Percentiles rank a stretch among this genome's conserved stretches.
Evolutionary conservation across 148 eudicot genomes (phyloP).

Genomic region (Nepenthes mirabilis): DNA sequence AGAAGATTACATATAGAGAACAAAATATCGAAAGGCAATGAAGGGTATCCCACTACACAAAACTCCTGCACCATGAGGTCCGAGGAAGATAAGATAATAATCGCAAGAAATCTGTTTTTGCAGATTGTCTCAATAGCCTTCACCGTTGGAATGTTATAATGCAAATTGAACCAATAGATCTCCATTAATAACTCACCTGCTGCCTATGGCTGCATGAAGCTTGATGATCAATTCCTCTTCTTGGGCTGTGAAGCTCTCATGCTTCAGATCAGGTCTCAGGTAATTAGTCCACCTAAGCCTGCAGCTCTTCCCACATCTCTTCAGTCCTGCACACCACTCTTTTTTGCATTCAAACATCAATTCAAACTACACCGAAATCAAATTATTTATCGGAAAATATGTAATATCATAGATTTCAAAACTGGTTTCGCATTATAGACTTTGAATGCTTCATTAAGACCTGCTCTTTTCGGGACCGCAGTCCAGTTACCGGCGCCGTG

Average conservation of each 20-base stretch:
- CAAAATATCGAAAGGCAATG: no score
- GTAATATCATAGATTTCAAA: background rate
- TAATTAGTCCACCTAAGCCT: constrained; percentile 28
- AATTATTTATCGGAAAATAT: background rate
- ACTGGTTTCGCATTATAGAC: background rate
- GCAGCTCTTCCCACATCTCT: constrained; percentile 62
- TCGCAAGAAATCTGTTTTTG: background rate
- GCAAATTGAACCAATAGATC: background rate
- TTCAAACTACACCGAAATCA: constrained; percentile 1
- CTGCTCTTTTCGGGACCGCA: constrained; percentile 31
- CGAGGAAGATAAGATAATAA: background rate
- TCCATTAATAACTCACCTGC: constrained; percentile 34
- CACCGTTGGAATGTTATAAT: no score
- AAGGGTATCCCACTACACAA: no score
- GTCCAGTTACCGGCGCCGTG: constrained; percentile 23
- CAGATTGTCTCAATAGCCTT: no score
- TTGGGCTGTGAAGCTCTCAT: constrained; percentile 50
- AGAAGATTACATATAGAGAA: no score
- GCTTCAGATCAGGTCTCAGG: constrained; percentile 19
- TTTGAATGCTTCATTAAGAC: constrained; percentile 4
- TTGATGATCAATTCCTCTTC: constrained; percentile 75
- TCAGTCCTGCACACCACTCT: constrained; percentile 20
- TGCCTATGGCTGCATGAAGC: constrained; percentile 80
- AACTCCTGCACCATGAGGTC: no score
- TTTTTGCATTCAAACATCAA: background rate